Base-by-base conservation (phyloP, 2,329 filamentous ascomycete species). In the Ophidiomyces ophidiicola region DNA sequence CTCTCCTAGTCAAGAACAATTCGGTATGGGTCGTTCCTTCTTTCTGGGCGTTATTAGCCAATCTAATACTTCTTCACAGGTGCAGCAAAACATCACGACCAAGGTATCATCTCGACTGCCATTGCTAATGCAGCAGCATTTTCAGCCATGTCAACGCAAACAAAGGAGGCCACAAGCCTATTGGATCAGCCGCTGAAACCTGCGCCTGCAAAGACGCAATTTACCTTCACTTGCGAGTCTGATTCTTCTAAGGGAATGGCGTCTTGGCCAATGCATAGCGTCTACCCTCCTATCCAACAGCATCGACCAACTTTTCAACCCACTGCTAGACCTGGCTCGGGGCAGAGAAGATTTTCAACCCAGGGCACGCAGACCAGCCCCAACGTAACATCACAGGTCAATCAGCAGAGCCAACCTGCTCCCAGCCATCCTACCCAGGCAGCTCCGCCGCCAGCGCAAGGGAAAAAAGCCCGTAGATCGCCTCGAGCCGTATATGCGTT, bases 221-320 rank as follows among this genome's bases (percentile, higher is more conserved):
- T 98, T 58, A 98, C 90, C 6, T 98, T 98, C 56, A 93, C 85
- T 8, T 94, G 86, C 60, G 83, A 92, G 53, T 88, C 87, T 1
- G 85, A 90, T 55, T 84, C 86, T 25, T 79, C 83, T 1, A 84
- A 80, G 43, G 77, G 80, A 41, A 74, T 85, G 57, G 76, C 78
- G 36, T 33, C 37, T 11, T 84, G 82, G 78, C 82, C 82, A 30
- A 76, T 78, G 53, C 66, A 70, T 44, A 67, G 64, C 46, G 46
- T 57, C 34, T 58, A 64, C 54, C 50, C 58, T 19, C 48, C 62
- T 17, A 59, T 59, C 6, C 61, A 59, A 32, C 48, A 53, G 19
- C 56, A 57, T 23, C 55, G 56, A 8, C 53, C 54, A 6, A 52
- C 54, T 10, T 50, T 50, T 14, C 53, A 54, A 46, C 53, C 60